A percentile compares a stretch with the other conserved stretches of the same genome.
Evolutionary conservation across 345 rosid genomes (phyloP).

Genomic region (Garcia nutans): DNA sequence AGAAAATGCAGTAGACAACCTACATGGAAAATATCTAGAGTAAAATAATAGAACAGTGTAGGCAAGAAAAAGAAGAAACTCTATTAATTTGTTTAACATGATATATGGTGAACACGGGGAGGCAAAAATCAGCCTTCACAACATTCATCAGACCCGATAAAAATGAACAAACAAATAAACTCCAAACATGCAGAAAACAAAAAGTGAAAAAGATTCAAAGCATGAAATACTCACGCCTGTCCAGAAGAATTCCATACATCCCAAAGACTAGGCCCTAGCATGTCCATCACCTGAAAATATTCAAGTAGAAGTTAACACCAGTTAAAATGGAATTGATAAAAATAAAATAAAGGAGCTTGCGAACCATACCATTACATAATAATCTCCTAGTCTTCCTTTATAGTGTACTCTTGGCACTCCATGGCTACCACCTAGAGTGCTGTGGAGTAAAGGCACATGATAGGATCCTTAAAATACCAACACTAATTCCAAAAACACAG

Average conservation of each 20-base stretch:
- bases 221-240: conserved; percentile 28
- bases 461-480: conserved; percentile 4
- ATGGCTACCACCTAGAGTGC: conserved; percentile 75
- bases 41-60: not conserved
- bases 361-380: conserved; percentile 36
- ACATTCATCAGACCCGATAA: not conserved
- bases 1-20: not conserved
- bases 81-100: not conserved
- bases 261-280: conserved; percentile 40
- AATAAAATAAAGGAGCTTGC: not conserved
- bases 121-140: not conserved
- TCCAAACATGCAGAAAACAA: not conserved
- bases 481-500: conserved; percentile 1
- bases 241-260: conserved; percentile 38
- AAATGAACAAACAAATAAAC: not conserved
- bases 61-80: not conserved
- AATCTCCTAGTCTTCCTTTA: conserved; percentile 37
- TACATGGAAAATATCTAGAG: not conserved
- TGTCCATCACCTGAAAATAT: conserved; percentile 35
- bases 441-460: conserved; percentile 32
- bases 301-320: conserved; percentile 17
- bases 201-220: not conserved
- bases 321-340: conserved; percentile 12
- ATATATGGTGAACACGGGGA: not conserved
- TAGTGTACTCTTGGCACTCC: conserved; percentile 37